Percentiles rank a stretch among this genome's conserved stretches.
phyloP scores from a whole-genome alignment of 345 rosid genomes.

The Anastatica hierochuntica region DNA sequence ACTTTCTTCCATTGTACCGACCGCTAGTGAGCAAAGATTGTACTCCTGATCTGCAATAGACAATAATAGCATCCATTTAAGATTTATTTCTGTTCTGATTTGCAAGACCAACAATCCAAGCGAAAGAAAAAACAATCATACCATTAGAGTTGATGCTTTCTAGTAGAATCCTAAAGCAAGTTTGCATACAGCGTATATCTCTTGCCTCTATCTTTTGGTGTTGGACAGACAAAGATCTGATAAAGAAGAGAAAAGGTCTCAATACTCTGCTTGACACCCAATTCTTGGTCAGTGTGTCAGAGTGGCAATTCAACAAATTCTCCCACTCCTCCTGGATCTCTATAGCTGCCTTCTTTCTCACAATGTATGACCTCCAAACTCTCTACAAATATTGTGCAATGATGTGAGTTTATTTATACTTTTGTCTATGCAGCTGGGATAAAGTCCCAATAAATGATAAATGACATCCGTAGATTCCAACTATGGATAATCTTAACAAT shows the following conservation, averaged over 20 bases:
- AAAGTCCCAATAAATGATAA: not conserved
- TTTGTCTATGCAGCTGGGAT: not conserved
- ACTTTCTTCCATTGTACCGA: conserved; percentile 55
- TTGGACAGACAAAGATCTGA: conserved; percentile 35
- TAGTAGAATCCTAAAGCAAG: conserved; percentile 61
- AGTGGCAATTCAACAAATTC: conserved; percentile 26
- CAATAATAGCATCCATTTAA: not conserved
- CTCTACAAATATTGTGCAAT: conserved; percentile 37
- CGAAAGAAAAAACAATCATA: conserved; percentile 22
- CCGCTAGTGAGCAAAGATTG: conserved; percentile 58
- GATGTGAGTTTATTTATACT: not conserved
- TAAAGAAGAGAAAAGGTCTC: conserved; percentile 70
- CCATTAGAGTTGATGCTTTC: conserved; percentile 71
- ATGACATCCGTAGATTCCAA: conserved; percentile 4
- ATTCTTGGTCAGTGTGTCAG: conserved; percentile 29
- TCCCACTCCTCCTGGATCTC: conserved; percentile 67
- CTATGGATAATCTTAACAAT: not conserved
- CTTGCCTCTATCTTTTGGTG: conserved; percentile 32
- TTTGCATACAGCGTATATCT: conserved; percentile 46
- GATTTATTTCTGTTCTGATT: not conserved
- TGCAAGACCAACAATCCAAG: not conserved
- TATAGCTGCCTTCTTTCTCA: conserved; percentile 46
- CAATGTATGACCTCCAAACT: conserved; percentile 63
- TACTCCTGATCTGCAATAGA: conserved; percentile 47
- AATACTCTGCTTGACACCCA: conserved; percentile 60